Conservation (phyloP, 805 yeast genomes). For the Tetrapisispora phaffii region DNA sequence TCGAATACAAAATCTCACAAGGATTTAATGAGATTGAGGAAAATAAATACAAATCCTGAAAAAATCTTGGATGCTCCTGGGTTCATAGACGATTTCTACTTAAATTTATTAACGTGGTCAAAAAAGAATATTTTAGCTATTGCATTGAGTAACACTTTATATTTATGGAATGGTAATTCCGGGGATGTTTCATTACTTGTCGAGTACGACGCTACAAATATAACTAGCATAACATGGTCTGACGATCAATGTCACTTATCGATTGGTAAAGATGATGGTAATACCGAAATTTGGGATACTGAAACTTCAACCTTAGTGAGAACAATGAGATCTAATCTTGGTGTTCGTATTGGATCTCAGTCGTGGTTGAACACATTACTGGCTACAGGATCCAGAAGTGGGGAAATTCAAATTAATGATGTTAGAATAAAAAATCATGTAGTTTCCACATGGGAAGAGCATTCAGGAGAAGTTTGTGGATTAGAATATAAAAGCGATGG, state of each 20-base stretch:
- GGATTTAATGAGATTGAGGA: slow-evolving; percentile 61
- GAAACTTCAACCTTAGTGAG: slow-evolving; percentile 66
- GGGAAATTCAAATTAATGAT: slow-evolving; percentile 79
- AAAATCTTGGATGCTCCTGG: slow-evolving; percentile 96
- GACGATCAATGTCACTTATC: slow-evolving; percentile 81
- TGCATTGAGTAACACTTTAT: slow-evolving; percentile 74
- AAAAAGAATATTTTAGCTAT: slow-evolving; percentile 71
- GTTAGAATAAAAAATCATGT: slow-evolving; percentile 77
- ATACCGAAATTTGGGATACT: slow-evolving; percentile 87
- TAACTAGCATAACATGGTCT: slow-evolving; percentile 71
- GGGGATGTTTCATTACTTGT: slow-evolving; percentile 66
- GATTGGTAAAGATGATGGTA: slow-evolving; percentile 75
- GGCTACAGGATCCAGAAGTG: slow-evolving; percentile 81
- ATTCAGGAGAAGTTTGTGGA: slow-evolving; percentile 88
- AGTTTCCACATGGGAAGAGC: slow-evolving; percentile 49
- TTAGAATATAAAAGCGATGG: slow-evolving; percentile 80
- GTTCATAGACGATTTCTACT: slow-evolving; percentile 81
- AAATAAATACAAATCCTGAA: slow-evolving; percentile 80
- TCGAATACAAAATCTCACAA: not conserved
- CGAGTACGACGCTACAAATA: slow-evolving; percentile 37
- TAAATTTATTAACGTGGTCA: slow-evolving; percentile 85
- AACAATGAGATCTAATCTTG: slow-evolving; percentile 59
- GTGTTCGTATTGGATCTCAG: slow-evolving; percentile 72
- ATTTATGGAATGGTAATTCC: slow-evolving; percentile 83
- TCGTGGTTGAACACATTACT: slow-evolving; percentile 76